A percentile compares a stretch with the other conserved stretches of the same genome.
Conservation (phyloP, 768 basidiomycete species). For the Pluteus cervinus region DNA sequence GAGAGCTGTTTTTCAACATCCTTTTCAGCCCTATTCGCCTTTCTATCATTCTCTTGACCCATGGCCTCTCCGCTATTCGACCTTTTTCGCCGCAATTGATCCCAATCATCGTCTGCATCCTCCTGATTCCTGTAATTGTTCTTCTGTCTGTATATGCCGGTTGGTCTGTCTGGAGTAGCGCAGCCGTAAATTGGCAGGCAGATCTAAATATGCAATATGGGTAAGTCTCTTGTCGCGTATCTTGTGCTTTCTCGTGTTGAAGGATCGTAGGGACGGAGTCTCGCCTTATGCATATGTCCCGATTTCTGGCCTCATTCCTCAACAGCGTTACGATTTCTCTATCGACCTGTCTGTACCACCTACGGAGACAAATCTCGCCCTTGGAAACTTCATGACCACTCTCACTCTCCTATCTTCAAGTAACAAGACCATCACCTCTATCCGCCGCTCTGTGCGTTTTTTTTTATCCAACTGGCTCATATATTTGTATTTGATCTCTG, state of each 20-base stretch:
- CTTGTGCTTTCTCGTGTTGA: too few relatives aligned
- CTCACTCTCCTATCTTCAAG: constrained; percentile 51
- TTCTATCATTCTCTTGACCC: constrained; percentile 14
- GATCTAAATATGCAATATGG: constrained; percentile 76
- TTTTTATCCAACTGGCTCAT: neutral
- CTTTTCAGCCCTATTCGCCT: constrained; percentile 10
- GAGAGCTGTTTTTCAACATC: constrained; percentile 6
- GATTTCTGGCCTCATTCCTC: constrained; percentile 45
- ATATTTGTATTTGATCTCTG: constrained; percentile 4
- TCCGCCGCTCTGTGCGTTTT: constrained; percentile 62
- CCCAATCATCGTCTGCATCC: constrained; percentile 55
- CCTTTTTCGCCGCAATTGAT: constrained; percentile 57
- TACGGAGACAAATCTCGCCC: constrained; percentile 57
- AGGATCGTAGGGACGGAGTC: constrained; percentile 61
- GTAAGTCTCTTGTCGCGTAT: constrained; percentile 39
- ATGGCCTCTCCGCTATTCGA: constrained; percentile 31
- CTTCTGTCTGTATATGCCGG: constrained; percentile 63
- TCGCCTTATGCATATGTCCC: constrained; percentile 56
- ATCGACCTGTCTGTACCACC: constrained; percentile 62
- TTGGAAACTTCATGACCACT: constrained; percentile 83
- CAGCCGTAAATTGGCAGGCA: constrained; percentile 65
- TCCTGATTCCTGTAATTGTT: constrained; percentile 57
- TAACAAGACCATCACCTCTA: constrained; percentile 56
- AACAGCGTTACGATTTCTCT: constrained; percentile 73
- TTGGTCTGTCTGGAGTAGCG: constrained; percentile 66